phyloP scores from a whole-genome alignment of 192 early-diverging fungal species.

The Thamnidium elegans region DNA sequence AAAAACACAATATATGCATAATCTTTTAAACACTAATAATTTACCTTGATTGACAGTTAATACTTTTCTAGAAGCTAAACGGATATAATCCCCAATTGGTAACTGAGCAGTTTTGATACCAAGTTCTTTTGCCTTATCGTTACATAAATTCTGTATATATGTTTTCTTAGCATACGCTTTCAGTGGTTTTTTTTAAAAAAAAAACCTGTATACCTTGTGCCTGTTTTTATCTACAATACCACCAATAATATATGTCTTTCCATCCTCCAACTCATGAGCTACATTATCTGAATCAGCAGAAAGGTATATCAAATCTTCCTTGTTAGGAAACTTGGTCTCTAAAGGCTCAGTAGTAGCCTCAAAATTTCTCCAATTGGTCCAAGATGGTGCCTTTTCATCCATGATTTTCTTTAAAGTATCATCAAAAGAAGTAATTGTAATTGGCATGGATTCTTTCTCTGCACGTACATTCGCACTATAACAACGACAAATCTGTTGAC shows the following conservation, averaged over 20 bases:
- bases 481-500: conserved; percentile 71
- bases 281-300: conserved; percentile 84
- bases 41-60: conserved; percentile 91
- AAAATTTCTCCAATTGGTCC: conserved; percentile 38
- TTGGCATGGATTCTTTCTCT: conserved; percentile 45
- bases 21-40: background rate
- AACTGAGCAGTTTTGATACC: conserved; percentile 76
- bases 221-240: conserved; percentile 95
- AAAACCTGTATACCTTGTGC: conserved; percentile 51
- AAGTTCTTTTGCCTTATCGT: conserved; percentile 70
- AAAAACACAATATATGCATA: background rate
- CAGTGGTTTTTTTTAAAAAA: background rate
- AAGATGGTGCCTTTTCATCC: conserved; percentile 37
- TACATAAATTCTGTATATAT: conserved; percentile 58
- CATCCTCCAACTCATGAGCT: conserved; percentile 64
- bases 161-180: background rate
- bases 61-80: conserved; percentile 77
- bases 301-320: conserved; percentile 77
- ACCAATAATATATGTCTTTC: conserved; percentile 85
- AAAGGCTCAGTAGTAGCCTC: conserved; percentile 27
- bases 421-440: conserved; percentile 61
- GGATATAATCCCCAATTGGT: conserved; percentile 83
- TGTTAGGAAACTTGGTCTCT: conserved; percentile 42
- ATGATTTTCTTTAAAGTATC: conserved; percentile 31
- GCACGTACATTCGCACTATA: conserved; percentile 65